Conservation (phyloP, 2,329 filamentous ascomycete species). For the Epichloe uncinata region DNA sequence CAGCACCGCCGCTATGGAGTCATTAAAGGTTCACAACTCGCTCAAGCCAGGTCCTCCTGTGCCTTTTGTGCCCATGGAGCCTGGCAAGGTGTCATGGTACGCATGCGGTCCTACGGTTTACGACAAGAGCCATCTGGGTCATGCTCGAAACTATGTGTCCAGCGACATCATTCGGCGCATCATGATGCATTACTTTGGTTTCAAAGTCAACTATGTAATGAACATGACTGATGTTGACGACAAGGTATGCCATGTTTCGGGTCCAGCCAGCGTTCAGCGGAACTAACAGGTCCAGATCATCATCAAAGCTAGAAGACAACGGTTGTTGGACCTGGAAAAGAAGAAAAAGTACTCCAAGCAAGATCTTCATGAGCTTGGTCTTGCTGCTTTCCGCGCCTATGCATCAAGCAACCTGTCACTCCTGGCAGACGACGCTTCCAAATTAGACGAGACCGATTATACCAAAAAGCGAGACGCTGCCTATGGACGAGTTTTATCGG, state of each 20-base stretch:
- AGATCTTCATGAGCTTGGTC: constrained; percentile 33
- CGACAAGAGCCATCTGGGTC: constrained; percentile 68
- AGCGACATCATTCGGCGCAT: constrained; percentile 81
- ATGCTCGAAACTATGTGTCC: constrained; percentile 82
- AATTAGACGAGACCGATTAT: constrained; percentile 38
- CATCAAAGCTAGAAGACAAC: constrained; percentile 57
- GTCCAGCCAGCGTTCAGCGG: neutral
- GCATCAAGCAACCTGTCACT: constrained; percentile 41
- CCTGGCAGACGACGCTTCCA: constrained; percentile 28
- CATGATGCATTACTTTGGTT: constrained; percentile 70
- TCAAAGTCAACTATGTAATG: constrained; percentile 77
- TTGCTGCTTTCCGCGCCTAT: constrained; percentile 42
- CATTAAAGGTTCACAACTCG: constrained; percentile 68
- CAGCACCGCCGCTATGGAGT: constrained; percentile 31
- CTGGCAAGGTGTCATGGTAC: constrained; percentile 69
- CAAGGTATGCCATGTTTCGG: constrained; percentile 33
- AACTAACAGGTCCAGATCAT: constrained; percentile 31
- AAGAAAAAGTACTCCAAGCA: constrained; percentile 47
- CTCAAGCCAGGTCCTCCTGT: constrained; percentile 59
- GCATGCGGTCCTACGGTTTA: constrained; percentile 81
- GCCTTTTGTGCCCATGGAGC: constrained; percentile 59
- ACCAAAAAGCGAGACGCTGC: constrained; percentile 32
- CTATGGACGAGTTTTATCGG: constrained; percentile 41
- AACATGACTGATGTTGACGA: constrained; percentile 82
- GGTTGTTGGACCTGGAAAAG: constrained; percentile 65